Conservation (phyloP, 495 filamentous ascomycete genomes). For the Elaphomyces granulatus region DNA sequence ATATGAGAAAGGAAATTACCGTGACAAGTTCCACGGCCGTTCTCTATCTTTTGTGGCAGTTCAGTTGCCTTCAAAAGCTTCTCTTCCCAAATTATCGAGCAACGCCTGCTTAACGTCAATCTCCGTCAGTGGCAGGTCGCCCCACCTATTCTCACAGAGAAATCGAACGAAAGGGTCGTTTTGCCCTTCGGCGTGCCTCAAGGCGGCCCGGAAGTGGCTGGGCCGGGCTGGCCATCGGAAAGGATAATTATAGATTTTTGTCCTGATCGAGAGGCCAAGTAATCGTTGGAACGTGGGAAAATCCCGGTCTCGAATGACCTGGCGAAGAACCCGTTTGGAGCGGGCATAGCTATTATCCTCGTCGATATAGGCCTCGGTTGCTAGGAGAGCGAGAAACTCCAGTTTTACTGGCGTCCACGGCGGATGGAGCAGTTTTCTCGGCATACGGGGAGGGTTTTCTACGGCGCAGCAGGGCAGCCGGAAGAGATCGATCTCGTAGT, state of each 20-base stretch:
- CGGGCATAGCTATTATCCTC: slow-evolving; percentile 13
- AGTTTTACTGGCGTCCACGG: slow-evolving; percentile 32
- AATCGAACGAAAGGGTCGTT: slow-evolving; percentile 24
- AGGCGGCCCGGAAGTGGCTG: slow-evolving; percentile 15
- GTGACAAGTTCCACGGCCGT: no score
- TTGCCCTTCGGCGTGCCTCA: slow-evolving; percentile 13
- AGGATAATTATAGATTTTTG: slow-evolving; percentile 19
- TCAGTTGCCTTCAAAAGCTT: no score
- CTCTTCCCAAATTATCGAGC: slow-evolving; percentile 7
- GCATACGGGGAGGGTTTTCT: slow-evolving; percentile 18
- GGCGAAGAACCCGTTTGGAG: slow-evolving; percentile 13
- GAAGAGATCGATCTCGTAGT: slow-evolving; percentile 18
- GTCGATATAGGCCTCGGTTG: slow-evolving; percentile 23
- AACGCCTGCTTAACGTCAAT: slow-evolving; percentile 13
- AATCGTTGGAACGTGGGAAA: slow-evolving; percentile 21
- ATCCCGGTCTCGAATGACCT: slow-evolving; percentile 23
- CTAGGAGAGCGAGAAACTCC: slow-evolving; percentile 26
- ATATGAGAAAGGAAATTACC: no score
- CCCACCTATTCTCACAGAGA: slow-evolving; percentile 22
- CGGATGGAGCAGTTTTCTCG: slow-evolving; percentile 25
- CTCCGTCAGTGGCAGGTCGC: slow-evolving; percentile 15
- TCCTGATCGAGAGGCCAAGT: slow-evolving; percentile 16
- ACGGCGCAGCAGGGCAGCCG: slow-evolving; percentile 17
- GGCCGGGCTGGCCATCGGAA: slow-evolving; percentile 19
- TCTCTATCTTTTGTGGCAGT: no score